Evolutionary conservation across 257 asterid species (phyloP).

Genomic region (Solanum paucissectum): DNA sequence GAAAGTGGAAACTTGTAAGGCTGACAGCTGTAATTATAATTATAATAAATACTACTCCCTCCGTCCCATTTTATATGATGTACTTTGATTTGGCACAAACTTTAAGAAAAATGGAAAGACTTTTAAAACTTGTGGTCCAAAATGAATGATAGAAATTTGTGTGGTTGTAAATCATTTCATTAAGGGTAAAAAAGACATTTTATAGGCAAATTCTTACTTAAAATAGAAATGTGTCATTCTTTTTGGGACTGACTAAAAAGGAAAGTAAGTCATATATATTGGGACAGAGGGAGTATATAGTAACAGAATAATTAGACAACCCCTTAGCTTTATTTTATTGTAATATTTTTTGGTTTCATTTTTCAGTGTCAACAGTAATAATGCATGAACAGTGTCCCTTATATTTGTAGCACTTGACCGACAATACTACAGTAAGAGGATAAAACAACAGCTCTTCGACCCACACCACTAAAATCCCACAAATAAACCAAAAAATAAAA

Average conservation of each 20-base stretch:
- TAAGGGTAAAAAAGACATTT: too few relatives aligned
- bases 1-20: not conserved
- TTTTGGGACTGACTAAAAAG: too few relatives aligned
- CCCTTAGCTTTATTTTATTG: not conserved
- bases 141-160: too few relatives aligned
- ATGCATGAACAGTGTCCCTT: not conserved
- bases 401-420: slow-evolving; percentile 23
- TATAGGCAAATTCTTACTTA: too few relatives aligned
- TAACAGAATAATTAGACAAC: not conserved
- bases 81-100: too few relatives aligned
- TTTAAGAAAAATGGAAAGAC: too few relatives aligned
- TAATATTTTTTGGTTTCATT: not conserved
- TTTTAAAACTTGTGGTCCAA: too few relatives aligned
- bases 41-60: not conserved
- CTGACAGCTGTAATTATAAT: not conserved
- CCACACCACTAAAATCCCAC: not conserved
- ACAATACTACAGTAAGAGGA: slow-evolving; percentile 29
- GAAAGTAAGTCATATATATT: too few relatives aligned
- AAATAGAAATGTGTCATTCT: too few relatives aligned
- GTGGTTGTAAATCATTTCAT: too few relatives aligned
- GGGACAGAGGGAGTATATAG: too few relatives aligned
- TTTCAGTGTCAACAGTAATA: not conserved
- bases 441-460: slow-evolving; percentile 11
- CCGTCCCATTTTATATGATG: too few relatives aligned
- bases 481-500: not conserved